Conservation (phyloP, 352 stramenopile species). For the Elongisporangium prolatum region DNA sequence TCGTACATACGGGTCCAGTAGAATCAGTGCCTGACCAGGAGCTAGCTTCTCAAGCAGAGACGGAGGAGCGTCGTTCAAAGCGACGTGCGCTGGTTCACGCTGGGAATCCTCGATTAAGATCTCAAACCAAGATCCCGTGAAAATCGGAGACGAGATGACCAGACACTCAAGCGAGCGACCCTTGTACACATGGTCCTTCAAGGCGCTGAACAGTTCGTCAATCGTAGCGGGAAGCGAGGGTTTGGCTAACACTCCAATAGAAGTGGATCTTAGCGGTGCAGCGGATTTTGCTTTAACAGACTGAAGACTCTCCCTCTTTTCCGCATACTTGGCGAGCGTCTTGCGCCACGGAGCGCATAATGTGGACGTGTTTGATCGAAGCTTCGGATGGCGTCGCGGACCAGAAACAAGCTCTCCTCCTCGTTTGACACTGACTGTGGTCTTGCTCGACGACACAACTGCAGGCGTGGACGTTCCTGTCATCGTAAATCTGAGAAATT, state of each 20-base stretch:
- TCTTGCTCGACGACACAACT: neutral
- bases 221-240: neutral
- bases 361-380: neutral
- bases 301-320: neutral
- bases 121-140: neutral
- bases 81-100: neutral
- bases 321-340: neutral
- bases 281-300: too few relatives aligned
- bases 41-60: neutral
- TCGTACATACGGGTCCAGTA: neutral
- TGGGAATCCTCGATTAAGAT: neutral
- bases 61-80: neutral
- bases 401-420: neutral
- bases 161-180: neutral
- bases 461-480: neutral
- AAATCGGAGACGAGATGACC: neutral
- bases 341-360: neutral
- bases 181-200: neutral
- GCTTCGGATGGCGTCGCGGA: neutral
- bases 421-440: too few relatives aligned
- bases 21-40: neutral
- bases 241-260: neutral
- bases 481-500: neutral
- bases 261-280: too few relatives aligned
- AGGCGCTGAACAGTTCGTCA: neutral